A percentile compares a stretch with the other conserved stretches of the same genome.
Evolutionary conservation across 352 stramenopile genomes (phyloP).

Genomic region (Phytophthora niederhauseri): DNA sequence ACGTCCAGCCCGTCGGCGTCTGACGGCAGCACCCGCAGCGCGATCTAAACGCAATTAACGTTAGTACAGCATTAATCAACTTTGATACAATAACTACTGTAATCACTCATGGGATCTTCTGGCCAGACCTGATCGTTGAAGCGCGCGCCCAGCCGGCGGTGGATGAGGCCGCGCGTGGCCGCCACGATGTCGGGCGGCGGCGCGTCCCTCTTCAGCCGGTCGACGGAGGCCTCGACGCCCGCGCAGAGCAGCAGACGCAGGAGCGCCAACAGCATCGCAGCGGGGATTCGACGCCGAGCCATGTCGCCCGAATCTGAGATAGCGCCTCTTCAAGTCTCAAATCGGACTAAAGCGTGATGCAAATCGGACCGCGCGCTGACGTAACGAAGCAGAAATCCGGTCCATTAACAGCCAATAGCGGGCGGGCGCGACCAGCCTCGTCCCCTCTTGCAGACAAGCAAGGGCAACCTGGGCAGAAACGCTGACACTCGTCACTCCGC

Average conservation of each 20-base stretch:
- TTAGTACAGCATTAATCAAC: neutral
- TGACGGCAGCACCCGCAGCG: conserved; percentile 47
- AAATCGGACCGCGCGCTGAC: neutral
- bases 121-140: conserved; percentile 67
- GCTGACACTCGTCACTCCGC: neutral
- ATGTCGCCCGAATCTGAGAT: conserved; percentile 28
- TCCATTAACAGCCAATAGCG: neutral
- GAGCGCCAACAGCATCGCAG: conserved; percentile 6
- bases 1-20: conserved; percentile 58
- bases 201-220: conserved; percentile 20
- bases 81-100: neutral
- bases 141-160: conserved; percentile 50
- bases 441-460: conserved; percentile 1
- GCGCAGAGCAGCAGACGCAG: conserved; percentile 36
- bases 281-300: conserved; percentile 5
- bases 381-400: neutral
- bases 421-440: no score
- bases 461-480: neutral
- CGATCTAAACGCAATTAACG: conserved; percentile 41
- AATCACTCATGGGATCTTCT: neutral
- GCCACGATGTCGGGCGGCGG: conserved; percentile 49
- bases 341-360: neutral
- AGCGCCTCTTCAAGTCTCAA: neutral
- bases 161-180: conserved; percentile 61
- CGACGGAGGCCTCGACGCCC: conserved; percentile 17